phyloP scores from a whole-genome alignment of 768 basidiomycete genomes.

The Podaxis sp. region DNA sequence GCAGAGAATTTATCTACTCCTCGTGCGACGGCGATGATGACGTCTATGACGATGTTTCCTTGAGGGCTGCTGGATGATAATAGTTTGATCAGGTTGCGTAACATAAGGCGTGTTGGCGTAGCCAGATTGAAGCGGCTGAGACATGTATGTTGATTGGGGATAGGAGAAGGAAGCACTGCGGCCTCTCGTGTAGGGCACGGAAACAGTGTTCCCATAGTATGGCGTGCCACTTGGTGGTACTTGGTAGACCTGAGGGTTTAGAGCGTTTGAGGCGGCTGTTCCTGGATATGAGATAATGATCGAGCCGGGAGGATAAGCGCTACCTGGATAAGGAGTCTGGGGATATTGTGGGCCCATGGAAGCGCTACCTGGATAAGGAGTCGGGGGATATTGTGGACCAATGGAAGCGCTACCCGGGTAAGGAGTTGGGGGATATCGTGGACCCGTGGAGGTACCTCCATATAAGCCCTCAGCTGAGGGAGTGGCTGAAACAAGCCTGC shows the following conservation, averaged over 20 bases:
- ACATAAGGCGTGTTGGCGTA: conserved; percentile 5
- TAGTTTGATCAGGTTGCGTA: conserved; percentile 16
- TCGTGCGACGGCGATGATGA: conserved; percentile 28
- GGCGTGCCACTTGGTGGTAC: background rate
- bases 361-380: too few relatives aligned
- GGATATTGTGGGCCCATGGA: too few relatives aligned
- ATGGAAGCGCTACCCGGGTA: too few relatives aligned
- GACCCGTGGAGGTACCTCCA: conserved; percentile 1
- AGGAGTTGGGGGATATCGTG: conserved; percentile 15
- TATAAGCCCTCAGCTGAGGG: background rate
- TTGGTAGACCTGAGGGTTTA: conserved; percentile 1
- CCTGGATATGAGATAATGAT: conserved; percentile 27
- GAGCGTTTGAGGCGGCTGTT: conserved; percentile 20
- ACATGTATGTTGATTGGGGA: conserved; percentile 12
- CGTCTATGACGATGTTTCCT: conserved; percentile 28
- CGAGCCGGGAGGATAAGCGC: background rate
- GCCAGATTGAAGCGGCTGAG: background rate
- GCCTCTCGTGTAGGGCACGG: background rate
- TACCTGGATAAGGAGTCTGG: conserved; percentile 8
- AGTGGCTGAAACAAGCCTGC: background rate
- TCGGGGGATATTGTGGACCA: too few relatives aligned
- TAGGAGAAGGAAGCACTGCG: conserved; percentile 19
- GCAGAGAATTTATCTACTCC: conserved; percentile 2
- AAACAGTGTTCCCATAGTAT: background rate
- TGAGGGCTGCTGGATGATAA: conserved; percentile 23